A percentile compares a stretch with the other conserved stretches of the same genome.
phyloP scores from a whole-genome alignment of 176 grass and related monocot genomes.

The Raddia guianensis region DNA sequence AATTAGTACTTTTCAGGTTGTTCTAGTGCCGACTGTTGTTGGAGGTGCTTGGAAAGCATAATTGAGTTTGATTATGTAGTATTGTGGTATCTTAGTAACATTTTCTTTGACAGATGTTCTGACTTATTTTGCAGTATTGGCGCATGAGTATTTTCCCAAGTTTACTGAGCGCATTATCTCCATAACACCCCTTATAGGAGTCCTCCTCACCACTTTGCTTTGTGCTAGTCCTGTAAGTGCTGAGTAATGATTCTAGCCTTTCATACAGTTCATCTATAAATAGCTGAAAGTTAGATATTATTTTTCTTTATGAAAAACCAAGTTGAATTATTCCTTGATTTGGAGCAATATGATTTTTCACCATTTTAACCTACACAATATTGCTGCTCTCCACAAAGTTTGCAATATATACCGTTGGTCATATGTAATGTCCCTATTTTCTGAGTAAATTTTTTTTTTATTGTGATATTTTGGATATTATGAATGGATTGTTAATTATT shows the following conservation, averaged over 20 bases:
- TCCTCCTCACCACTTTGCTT: conserved; percentile 93
- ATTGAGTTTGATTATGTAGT: conserved; percentile 23
- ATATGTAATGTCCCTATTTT: conserved; percentile 11
- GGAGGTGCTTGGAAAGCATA: conserved; percentile 60
- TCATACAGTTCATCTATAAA: background rate
- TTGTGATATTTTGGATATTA: conserved; percentile 25
- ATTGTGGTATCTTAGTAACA: conserved; percentile 17
- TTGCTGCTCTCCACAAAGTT: conserved; percentile 13
- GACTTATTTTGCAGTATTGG: conserved; percentile 64
- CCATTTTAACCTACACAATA: conserved; percentile 18
- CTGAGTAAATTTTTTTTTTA: conserved; percentile 11
- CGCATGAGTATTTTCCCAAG: conserved; percentile 89
- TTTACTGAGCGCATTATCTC: conserved; percentile 78
- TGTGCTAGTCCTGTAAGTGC: conserved; percentile 94
- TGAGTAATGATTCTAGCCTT: conserved; percentile 28
- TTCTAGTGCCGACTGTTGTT: conserved; percentile 84
- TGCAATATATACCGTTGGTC: conserved; percentile 5
- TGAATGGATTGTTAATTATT: conserved; percentile 33
- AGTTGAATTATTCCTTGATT: background rate
- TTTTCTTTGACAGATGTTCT: conserved; percentile 21
- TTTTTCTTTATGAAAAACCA: background rate
- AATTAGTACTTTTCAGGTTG: conserved; percentile 97
- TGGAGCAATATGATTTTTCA: background rate
- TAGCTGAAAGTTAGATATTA: conserved; percentile 5
- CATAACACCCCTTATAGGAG: conserved; percentile 82